Percentiles rank a stretch among this genome's conserved stretches.
Evolutionary conservation across 441 rosid species (phyloP).

Genomic region (California macrophylla): DNA sequence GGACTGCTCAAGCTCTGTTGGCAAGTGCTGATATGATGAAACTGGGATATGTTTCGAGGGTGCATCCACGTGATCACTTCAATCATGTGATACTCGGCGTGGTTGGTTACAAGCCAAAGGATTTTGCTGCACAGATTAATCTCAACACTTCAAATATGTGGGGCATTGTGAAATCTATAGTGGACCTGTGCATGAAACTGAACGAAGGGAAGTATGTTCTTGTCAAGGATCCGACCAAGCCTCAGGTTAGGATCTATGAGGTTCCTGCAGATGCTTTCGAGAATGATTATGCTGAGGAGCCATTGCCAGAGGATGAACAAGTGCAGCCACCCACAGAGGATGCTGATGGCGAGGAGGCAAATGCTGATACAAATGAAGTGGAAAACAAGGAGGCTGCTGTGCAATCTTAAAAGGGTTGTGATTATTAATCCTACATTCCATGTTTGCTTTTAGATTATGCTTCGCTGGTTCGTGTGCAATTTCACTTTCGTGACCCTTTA

Average conservation of each 20-base stretch:
- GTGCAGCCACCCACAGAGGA: constrained; percentile 60
- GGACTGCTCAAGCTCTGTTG: constrained; percentile 86
- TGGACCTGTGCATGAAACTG: constrained; percentile 79
- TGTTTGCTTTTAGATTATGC: background rate
- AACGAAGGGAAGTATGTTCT: constrained; percentile 88
- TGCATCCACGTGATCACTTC: constrained; percentile 85
- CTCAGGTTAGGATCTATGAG: constrained; percentile 84
- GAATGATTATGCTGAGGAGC: constrained; percentile 88
- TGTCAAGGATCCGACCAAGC: constrained; percentile 85
- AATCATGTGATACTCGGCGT: constrained; percentile 86
- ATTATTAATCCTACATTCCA: background rate
- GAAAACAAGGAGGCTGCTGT: constrained; percentile 37
- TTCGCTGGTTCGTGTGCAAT: background rate
- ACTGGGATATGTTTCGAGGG: constrained; percentile 78
- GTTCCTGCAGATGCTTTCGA: constrained; percentile 90
- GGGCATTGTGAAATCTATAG: constrained; percentile 88
- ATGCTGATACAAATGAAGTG: constrained; percentile 33
- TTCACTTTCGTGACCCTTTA: background rate
- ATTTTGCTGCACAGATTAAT: constrained; percentile 38
- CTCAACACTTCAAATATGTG: constrained; percentile 80
- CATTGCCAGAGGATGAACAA: constrained; percentile 88
- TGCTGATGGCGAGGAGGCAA: constrained; percentile 35
- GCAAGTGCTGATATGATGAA: constrained; percentile 89
- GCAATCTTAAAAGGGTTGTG: background rate
- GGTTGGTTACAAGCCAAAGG: constrained; percentile 23